These are phyloP conservation scores for Myxozyma mucilagina DNA, from an alignment of 805 yeast species.

Conservation along the genomic window DNA sequence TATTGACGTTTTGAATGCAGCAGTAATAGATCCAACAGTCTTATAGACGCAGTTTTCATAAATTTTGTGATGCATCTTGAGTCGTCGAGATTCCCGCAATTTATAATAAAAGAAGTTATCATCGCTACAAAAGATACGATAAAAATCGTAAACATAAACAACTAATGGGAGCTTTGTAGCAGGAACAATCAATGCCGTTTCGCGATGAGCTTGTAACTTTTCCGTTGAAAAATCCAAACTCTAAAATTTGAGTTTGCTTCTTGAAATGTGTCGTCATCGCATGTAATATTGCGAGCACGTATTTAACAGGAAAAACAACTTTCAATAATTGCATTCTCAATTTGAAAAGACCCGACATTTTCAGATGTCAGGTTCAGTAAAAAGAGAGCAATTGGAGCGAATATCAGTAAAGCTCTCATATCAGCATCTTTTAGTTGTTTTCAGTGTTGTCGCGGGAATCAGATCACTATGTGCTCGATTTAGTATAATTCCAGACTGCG, in stretches of 20 bases:
- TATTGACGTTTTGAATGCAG: too few species aligned
- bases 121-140: too few species aligned
- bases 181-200: too few species aligned
- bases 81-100: too few species aligned
- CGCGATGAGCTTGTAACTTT: too few species aligned
- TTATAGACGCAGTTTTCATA: too few species aligned
- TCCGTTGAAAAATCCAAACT: neutral
- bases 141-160: too few species aligned
- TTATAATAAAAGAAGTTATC: too few species aligned
- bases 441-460: constrained; percentile 32
- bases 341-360: neutral
- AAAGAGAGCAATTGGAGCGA: neutral
- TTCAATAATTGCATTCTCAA: neutral
- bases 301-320: too few species aligned
- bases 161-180: too few species aligned
- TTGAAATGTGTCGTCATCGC: neutral
- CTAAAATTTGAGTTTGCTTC: neutral
- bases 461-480: constrained; percentile 47
- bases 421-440: constrained; percentile 7
- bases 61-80: too few species aligned
- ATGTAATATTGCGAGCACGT: neutral
- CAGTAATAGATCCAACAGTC: too few species aligned
- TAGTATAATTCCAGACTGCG: constrained; percentile 85
- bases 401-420: neutral
- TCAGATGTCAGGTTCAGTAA: neutral